Conservation (phyloP, 164 flowering plant species). For the Hamamelis virginiana region DNA sequence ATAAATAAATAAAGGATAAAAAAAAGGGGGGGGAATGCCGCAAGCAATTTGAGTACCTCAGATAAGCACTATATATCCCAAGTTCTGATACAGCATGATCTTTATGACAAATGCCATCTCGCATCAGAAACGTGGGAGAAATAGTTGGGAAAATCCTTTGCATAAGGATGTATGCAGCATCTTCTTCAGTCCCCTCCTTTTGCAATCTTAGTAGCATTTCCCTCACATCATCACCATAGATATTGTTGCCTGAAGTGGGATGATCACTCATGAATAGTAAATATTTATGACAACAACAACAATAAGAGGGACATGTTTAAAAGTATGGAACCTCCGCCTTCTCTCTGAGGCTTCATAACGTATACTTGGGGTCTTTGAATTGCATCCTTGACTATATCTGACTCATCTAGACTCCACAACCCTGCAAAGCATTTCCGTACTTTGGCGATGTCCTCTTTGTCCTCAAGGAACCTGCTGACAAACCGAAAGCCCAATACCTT, state of each 20-base stretch:
- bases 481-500: not conserved
- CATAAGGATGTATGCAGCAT: slow-evolving; percentile 92
- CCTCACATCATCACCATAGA: slow-evolving; percentile 76
- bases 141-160: slow-evolving; percentile 80
- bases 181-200: slow-evolving; percentile 61
- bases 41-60: slow-evolving; percentile 49
- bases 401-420: slow-evolving; percentile 89
- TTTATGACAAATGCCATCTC: slow-evolving; percentile 75
- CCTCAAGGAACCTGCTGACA: slow-evolving; percentile 73
- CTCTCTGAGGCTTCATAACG: slow-evolving; percentile 98
- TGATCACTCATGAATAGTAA: not conserved
- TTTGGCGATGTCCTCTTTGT: slow-evolving; percentile 74
- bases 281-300: not conserved
- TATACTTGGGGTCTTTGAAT: slow-evolving; percentile 72
- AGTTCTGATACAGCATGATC: slow-evolving; percentile 83
- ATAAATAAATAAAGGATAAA: too few relatives aligned
- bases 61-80: slow-evolving; percentile 83
- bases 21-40: too few relatives aligned
- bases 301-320: not conserved
- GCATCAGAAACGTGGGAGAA: slow-evolving; percentile 53
- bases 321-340: slow-evolving; percentile 82
- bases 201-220: slow-evolving; percentile 60
- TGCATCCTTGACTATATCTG: slow-evolving; percentile 54
- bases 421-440: slow-evolving; percentile 91
- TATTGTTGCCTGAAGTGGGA: slow-evolving; percentile 72